Evolutionary conservation across 306 rosid species (phyloP), one percentile per base, ranked within the genome.

Genomic region (Dryas octopetala): DNA sequence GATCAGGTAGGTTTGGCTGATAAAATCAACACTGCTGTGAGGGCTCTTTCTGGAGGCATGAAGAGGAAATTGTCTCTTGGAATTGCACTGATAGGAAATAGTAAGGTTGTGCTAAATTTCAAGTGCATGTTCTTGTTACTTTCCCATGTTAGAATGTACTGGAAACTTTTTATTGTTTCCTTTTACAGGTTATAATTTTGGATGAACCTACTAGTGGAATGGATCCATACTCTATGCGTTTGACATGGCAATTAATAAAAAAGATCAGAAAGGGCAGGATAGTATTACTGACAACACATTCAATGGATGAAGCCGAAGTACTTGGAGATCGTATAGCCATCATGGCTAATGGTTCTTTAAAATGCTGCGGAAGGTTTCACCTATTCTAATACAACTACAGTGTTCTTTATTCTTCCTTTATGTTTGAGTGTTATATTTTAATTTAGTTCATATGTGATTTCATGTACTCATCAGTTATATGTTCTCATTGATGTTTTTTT

Each of bases 121-220:
- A 41, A 63, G 12, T 66, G 68, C 64, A 62, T 41, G 3, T 70
- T n/a, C 38, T 72, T 69, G 64, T 69, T 64, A 19, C 65, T 60
- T 81, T 71, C 32, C 48, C 59, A 3, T 80, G 49, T 14, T 38
- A 52, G 64, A 58, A 58, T 74, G 62, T 55, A 71, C 74, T 52
- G 66, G 50, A 79, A 66, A 69, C 0, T 68, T 32, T 61, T 78
- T 70, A 41, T 78, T 69, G 70, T 65, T 50, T 77, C 17, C 54
- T 32, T 45, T 81, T 76, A 74, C 89, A 94, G 98, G 97, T 94
- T 81, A 84, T 94, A 54, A 72, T 94, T 79, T 97, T 94, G 62
- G 98, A 94, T 78, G 98, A 94, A 86, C 98, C 98, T 59, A 94
- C 98, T 26, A 91, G 98, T 85, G 98, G 98, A 88, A 94, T 94